Percentiles rank a stretch among this genome's conserved stretches.
These are phyloP conservation scores for Lactuca sativa DNA, from an alignment of 129 eudicot genomes.

Conservation along the genomic window DNA sequence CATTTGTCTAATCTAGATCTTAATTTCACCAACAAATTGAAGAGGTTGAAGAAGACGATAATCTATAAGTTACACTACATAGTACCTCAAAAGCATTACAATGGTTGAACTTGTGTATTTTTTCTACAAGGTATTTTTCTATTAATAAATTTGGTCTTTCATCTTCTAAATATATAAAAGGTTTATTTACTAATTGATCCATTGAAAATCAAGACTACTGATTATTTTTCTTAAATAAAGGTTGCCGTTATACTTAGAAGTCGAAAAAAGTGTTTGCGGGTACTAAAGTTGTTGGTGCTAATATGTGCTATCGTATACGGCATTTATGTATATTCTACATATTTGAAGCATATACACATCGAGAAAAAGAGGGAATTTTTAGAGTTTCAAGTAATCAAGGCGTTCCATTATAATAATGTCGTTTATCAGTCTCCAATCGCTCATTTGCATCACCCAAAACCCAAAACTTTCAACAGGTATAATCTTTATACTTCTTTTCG, in stretches of 20 bases:
- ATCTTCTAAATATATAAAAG: too few species aligned
- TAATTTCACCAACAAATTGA: background rate
- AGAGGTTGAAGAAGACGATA: background rate
- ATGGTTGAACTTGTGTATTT: constrained; percentile 14
- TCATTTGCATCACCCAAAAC: constrained; percentile 57
- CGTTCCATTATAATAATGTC: constrained; percentile 25
- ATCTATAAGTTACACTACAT: background rate
- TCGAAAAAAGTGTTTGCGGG: constrained; percentile 30
- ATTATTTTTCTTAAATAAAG: constrained; percentile 29
- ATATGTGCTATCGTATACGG: constrained; percentile 47
- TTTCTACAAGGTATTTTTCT: constrained; percentile 14
- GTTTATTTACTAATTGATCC: background rate
- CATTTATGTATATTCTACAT: constrained; percentile 48
- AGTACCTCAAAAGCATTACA: background rate
- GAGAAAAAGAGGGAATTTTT: constrained; percentile 26
- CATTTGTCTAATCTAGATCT: constrained; percentile 4
- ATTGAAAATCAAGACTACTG: background rate
- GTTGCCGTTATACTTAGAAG: constrained; percentile 33
- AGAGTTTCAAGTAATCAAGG: constrained; percentile 31
- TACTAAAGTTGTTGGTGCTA: constrained; percentile 37
- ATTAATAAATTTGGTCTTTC: background rate
- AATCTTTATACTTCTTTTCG: background rate
- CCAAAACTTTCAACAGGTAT: constrained; percentile 56
- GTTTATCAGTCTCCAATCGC: constrained; percentile 34
- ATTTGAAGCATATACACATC: constrained; percentile 33